Conservation (phyloP, 805 yeast genomes). For the Lipomyces anomalus region DNA sequence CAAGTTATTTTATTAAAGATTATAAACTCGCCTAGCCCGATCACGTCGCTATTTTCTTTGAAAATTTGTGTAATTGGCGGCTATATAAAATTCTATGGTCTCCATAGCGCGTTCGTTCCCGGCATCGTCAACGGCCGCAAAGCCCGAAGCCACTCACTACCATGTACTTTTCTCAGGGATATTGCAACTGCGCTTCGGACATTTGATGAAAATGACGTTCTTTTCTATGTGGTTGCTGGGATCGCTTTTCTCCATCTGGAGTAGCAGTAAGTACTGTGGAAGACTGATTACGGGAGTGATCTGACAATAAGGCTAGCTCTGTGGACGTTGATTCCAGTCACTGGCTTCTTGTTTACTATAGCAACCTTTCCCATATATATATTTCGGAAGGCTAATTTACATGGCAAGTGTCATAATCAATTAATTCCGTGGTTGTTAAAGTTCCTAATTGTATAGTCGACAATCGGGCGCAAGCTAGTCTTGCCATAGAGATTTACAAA, state of each 20-base stretch:
- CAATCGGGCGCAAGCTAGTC: conserved; percentile 7
- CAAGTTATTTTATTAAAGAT: too few species aligned
- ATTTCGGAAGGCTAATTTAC: conserved; percentile 25
- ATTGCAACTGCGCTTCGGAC: conserved; percentile 23
- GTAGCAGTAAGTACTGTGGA: conserved; percentile 12
- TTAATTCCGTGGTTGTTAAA: not conserved
- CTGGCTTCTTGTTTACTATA: conserved; percentile 3
- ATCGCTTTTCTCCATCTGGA: conserved; percentile 6
- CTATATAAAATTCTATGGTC: too few species aligned
- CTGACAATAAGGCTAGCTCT: conserved; percentile 5
- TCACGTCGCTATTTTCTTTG: too few species aligned
- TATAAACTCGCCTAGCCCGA: too few species aligned
- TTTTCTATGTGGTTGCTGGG: conserved; percentile 4
- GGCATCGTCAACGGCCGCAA: conserved; percentile 11
- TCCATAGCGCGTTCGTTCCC: conserved; percentile 19
- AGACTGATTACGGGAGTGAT: not conserved
- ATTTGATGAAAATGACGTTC: conserved; percentile 14
- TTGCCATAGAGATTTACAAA: conserved; percentile 5
- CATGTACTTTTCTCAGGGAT: conserved; percentile 19
- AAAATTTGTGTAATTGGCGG: too few species aligned
- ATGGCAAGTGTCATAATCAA: conserved; percentile 9
- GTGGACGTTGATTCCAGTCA: conserved; percentile 11
- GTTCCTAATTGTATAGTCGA: conserved; percentile 5
- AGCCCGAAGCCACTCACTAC: conserved; percentile 24
- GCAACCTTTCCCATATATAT: conserved; percentile 20